Percentiles rank a stretch among this genome's conserved stretches.
These are phyloP conservation scores for Botrytis aclada DNA, from an alignment of 2,329 filamentous ascomycete species.

Conservation along the genomic window DNA sequence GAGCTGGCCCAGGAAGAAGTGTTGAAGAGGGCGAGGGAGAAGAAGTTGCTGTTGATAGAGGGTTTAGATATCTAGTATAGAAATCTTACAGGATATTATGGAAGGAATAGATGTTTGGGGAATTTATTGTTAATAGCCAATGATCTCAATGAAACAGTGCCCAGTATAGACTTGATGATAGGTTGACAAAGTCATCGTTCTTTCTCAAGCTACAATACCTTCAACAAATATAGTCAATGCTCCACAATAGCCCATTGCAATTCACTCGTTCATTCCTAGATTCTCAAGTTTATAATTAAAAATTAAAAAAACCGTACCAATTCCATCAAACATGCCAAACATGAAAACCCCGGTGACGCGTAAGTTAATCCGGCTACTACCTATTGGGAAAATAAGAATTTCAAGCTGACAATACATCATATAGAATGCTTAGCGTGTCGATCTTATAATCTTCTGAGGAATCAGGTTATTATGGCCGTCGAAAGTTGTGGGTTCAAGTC, in stretches of 20 bases:
- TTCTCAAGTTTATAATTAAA: not conserved
- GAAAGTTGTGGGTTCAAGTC: constrained; percentile 23
- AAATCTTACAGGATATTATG: not conserved
- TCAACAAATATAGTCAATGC: not conserved
- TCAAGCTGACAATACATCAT: not conserved
- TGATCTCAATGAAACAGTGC: not conserved
- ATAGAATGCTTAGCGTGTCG: constrained; percentile 28
- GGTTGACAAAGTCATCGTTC: not conserved
- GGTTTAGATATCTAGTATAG: constrained; percentile 9
- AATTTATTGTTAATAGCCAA: not conserved
- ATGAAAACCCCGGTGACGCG: constrained; percentile 15
- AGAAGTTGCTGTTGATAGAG: constrained; percentile 15
- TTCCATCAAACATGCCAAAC: constrained; percentile 14
- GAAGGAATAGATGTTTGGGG: not conserved
- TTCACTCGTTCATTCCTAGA: not conserved
- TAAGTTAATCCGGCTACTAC: not conserved
- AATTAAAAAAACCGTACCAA: not conserved
- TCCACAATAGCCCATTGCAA: not conserved
- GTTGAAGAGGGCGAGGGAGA: constrained; percentile 10
- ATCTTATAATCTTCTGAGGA: constrained; percentile 24
- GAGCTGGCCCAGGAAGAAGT: not conserved
- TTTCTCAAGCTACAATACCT: not conserved
- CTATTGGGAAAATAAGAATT: not conserved
- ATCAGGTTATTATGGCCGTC: constrained; percentile 20
- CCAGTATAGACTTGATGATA: not conserved